Evolutionary conservation across 371 early-diverging fungal species (phyloP), one percentile per base, ranked within the genome.

Genomic region (Rhizomucor miehei): DNA sequence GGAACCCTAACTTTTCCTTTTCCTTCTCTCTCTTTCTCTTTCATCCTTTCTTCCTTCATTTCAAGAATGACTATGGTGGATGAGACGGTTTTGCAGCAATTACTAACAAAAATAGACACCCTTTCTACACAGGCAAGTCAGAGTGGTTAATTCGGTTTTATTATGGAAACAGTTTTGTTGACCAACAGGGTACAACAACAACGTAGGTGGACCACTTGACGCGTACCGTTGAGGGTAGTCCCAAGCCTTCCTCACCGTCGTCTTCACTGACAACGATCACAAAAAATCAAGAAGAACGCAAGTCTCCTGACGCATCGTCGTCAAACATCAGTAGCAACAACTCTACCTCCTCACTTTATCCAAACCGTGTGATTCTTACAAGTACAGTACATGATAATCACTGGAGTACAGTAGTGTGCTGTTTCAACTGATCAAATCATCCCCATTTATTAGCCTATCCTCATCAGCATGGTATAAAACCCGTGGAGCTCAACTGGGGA

Each of bases 401-500:
- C 38, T 17, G 51, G 51, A 17, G 9, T 49, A 11, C 13, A 29
- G 23, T 50, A 29, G 29, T 25, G 6, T 48, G 12, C 51, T 38
- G 19, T 16, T 17, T 25, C 35, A 49, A 19, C 20, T n/a, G 41
- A 17, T 14, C 35, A 19, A 14, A 10, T 9, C 38, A 16, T 14
- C 6, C 3, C 41, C 19, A 41, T 6, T 6, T 6, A 38, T 11
- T 63, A 86, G 86, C 95, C 17, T 93, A 94, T 66, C 89, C 92
- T 41, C 86, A 85, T 41, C 92, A 94, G 62, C 86, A 85, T 40
- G 93, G 93, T 45, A 85, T 95, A 51, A 82, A 88, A 17, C 96
- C 97, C 6, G 77, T 92, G 38, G 74, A 89, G 6, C 66, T 97
- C 53, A 68, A 67, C 51, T 97, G 97, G 96, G 96, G 94, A 23